Conservation (phyloP, 2,329 filamentous ascomycete genomes). For the Aspergillus ochraceoroseus region DNA sequence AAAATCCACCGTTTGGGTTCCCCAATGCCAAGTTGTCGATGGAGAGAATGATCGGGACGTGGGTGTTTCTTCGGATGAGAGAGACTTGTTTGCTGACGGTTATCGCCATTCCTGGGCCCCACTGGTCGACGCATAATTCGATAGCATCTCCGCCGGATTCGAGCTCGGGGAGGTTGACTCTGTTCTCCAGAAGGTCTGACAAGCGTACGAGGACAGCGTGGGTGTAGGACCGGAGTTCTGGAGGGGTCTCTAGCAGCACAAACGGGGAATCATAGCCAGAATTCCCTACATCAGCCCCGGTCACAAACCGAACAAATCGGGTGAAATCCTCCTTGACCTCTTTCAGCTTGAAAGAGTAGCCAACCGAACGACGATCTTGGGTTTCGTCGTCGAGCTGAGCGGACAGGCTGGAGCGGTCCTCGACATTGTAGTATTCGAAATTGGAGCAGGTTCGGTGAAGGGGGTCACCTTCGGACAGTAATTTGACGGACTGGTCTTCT, state of each 20-base stretch:
- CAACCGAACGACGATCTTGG: conserved; percentile 44
- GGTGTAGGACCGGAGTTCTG: conserved; percentile 52
- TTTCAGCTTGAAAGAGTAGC: conserved; percentile 48
- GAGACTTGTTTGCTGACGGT: conserved; percentile 54
- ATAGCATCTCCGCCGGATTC: conserved; percentile 58
- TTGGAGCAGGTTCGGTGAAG: conserved; percentile 47
- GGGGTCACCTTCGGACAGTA: conserved; percentile 44
- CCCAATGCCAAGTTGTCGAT: conserved; percentile 41
- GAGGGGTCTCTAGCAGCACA: conserved; percentile 55
- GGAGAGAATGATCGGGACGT: conserved; percentile 55
- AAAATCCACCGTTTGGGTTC: conserved; percentile 12
- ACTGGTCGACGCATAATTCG: conserved; percentile 57
- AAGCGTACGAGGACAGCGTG: conserved; percentile 40
- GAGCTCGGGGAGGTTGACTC: conserved; percentile 48
- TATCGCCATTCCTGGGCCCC: conserved; percentile 49
- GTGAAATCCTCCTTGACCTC: conserved; percentile 58
- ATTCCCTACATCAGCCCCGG: conserved; percentile 50
- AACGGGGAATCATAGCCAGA: conserved; percentile 58
- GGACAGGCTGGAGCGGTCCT: conserved; percentile 38
- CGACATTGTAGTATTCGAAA: conserved; percentile 47
- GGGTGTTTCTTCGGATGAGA: conserved; percentile 53
- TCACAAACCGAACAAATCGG: conserved; percentile 55
- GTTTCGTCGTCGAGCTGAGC: conserved; percentile 30
- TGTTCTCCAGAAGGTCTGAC: conserved; percentile 33
- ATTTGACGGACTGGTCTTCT: conserved; percentile 41